phyloP scores from a whole-genome alignment of 805 yeast genomes.

The Candida germanica region DNA sequence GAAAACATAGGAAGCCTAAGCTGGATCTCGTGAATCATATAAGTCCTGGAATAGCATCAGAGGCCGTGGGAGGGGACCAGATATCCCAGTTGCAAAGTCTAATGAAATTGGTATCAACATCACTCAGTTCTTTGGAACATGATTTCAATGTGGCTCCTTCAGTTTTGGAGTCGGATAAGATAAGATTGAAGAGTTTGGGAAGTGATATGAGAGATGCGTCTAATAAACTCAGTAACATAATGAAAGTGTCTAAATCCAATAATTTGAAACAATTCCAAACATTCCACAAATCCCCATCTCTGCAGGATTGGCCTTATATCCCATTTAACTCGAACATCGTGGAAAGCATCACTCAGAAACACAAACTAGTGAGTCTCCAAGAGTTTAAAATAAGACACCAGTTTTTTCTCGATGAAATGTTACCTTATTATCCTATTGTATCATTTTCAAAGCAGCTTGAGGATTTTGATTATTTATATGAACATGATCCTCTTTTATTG shows the following conservation, averaged over 20 bases:
- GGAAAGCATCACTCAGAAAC: constrained; percentile 35
- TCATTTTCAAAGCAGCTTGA: constrained; percentile 35
- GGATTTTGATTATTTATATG: constrained; percentile 38
- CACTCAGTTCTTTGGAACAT: constrained; percentile 14
- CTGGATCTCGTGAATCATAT: constrained; percentile 11
- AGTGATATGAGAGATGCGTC: background rate
- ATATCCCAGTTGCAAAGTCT: constrained; percentile 15
- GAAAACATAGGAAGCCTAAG: constrained; percentile 27
- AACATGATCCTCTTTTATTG: constrained; percentile 42
- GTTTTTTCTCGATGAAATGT: constrained; percentile 35
- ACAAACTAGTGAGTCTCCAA: constrained; percentile 27
- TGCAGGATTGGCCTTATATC: constrained; percentile 16
- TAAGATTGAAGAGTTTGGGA: constrained; percentile 9
- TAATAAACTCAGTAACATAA: constrained; percentile 8
- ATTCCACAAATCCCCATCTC: constrained; percentile 12
- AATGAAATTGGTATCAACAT: constrained; percentile 12
- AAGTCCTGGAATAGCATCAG: constrained; percentile 15
- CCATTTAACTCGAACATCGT: constrained; percentile 16
- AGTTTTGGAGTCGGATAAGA: constrained; percentile 6
- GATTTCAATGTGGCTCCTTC: constrained; percentile 10
- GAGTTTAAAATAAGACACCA: constrained; percentile 33
- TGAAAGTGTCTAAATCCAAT: constrained; percentile 3
- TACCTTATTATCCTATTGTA: constrained; percentile 48
- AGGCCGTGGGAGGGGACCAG: constrained; percentile 13
- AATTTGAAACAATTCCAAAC: constrained; percentile 14